Percentiles rank a stretch among this genome's conserved stretches.
Conservation (phyloP, 192 early-diverging fungal genomes). For the Coemansia sp. region DNA sequence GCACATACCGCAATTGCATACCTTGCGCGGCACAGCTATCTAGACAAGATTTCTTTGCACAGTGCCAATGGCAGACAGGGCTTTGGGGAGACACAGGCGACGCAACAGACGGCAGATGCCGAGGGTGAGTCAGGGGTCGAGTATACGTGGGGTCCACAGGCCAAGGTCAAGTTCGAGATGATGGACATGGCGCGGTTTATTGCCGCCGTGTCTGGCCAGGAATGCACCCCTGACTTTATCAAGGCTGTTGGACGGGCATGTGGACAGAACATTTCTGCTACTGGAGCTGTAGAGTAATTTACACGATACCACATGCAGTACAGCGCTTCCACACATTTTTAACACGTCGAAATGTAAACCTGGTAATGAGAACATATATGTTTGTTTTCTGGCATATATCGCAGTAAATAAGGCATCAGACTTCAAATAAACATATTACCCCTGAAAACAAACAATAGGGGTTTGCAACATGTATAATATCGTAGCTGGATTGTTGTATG, state of each 20-base stretch:
- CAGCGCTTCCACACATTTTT: too few species aligned
- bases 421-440: too few species aligned
- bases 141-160: slow-evolving; percentile 49
- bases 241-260: slow-evolving; percentile 46
- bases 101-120: slow-evolving; percentile 20
- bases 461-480: too few species aligned
- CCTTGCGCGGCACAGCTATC: slow-evolving; percentile 24
- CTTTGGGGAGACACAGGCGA: slow-evolving; percentile 30
- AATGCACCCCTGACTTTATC: slow-evolving; percentile 43
- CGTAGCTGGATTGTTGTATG: too few species aligned
- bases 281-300: neutral
- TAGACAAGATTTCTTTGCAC: slow-evolving; percentile 26
- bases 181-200: slow-evolving; percentile 52
- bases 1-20: slow-evolving; percentile 33
- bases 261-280: slow-evolving; percentile 24
- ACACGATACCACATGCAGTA: too few species aligned
- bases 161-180: slow-evolving; percentile 38
- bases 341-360: too few species aligned
- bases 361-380: too few species aligned
- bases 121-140: slow-evolving; percentile 17
- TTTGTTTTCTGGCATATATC: too few species aligned
- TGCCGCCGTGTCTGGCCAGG: slow-evolving; percentile 34
- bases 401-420: too few species aligned
- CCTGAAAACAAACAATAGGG: too few species aligned
- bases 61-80: neutral